A percentile compares a stretch with the other conserved stretches of the same genome.
phyloP scores from a whole-genome alignment of 2,329 filamentous ascomycete species.

The Fusarium concolor region DNA sequence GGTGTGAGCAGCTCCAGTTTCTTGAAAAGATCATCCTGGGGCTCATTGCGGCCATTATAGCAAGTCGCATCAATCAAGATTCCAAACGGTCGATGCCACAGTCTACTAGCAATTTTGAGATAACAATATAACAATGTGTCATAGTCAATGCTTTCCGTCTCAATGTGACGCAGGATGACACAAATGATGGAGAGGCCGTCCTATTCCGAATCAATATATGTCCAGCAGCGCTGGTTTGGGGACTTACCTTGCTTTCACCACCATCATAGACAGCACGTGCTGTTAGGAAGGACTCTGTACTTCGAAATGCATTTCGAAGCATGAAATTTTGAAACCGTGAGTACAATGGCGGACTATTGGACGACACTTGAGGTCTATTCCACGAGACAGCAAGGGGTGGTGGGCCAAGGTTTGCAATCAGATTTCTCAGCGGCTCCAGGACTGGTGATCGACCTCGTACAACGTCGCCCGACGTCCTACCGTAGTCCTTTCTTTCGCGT shows the following conservation, averaged over 20 bases:
- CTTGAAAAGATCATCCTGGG: constrained; percentile 73
- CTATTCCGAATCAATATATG: constrained; percentile 50
- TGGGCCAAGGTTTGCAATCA: constrained; percentile 74
- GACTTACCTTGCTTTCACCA: constrained; percentile 72
- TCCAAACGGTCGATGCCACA: constrained; percentile 77
- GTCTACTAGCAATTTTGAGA: constrained; percentile 75
- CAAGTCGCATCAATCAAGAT: constrained; percentile 77
- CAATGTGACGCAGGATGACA: constrained; percentile 75
- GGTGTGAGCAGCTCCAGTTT: constrained; percentile 73
- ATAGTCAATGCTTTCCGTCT: constrained; percentile 72
- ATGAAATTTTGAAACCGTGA: constrained; percentile 79
- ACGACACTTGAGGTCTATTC: constrained; percentile 74
- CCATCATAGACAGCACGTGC: constrained; percentile 76
- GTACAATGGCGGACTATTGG: constrained; percentile 72
- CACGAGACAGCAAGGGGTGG: constrained; percentile 76
- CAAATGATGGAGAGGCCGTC: constrained; percentile 77
- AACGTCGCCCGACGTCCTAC: constrained; percentile 66
- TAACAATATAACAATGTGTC: constrained; percentile 76
- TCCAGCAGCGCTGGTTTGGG: not conserved
- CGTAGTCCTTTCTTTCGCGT: constrained; percentile 67
- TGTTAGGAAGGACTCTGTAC: constrained; percentile 72
- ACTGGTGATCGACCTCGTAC: constrained; percentile 65
- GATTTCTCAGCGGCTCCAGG: constrained; percentile 69
- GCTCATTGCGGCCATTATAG: constrained; percentile 75
- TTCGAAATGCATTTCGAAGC: constrained; percentile 74